phyloP scores from a whole-genome alignment of 305 asterid genomes.

The Solanum hybrid region DNA sequence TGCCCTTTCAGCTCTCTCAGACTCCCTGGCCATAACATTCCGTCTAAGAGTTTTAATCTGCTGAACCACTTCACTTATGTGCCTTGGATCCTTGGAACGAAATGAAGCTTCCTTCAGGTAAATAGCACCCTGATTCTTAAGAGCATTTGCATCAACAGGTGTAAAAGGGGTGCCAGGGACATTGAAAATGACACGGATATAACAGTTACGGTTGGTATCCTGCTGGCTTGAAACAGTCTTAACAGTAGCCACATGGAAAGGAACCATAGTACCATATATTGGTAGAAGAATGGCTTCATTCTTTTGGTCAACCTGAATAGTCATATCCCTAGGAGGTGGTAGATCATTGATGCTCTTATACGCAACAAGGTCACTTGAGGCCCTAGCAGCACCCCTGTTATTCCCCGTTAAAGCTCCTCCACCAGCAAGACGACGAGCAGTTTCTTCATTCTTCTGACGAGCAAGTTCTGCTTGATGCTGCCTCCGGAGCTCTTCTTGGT shows the following conservation, averaged over 20 bases:
- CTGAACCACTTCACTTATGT: conserved; percentile 69
- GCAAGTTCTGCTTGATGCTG: conserved; percentile 75
- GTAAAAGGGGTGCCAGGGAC: conserved; percentile 72
- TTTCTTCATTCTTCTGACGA: conserved; percentile 63
- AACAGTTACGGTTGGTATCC: conserved; percentile 58
- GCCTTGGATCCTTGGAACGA: conserved; percentile 72
- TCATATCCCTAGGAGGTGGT: conserved; percentile 57
- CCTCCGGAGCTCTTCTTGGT: conserved; percentile 52
- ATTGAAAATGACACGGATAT: conserved; percentile 59
- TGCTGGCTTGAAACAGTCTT: conserved; percentile 69
- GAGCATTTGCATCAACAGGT: conserved; percentile 50
- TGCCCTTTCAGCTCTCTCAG: conserved; percentile 80
- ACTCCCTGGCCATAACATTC: conserved; percentile 52
- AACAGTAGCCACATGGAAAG: conserved; percentile 68
- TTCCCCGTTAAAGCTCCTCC: conserved; percentile 25
- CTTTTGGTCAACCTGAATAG: conserved; percentile 76
- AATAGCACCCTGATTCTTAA: conserved; percentile 50
- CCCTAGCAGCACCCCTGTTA: conserved; percentile 20
- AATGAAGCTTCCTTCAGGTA: conserved; percentile 57
- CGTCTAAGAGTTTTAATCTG: conserved; percentile 54
- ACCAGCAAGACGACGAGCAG: conserved; percentile 60
- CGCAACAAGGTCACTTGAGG: conserved; percentile 49
- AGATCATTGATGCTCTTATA: conserved; percentile 56
- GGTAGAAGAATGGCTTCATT: conserved; percentile 67
- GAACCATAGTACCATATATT: conserved; percentile 59